Evolutionary conservation across 345 rosid genomes (phyloP), one percentile per base, ranked within the genome.

Genomic region (Ceriops zippeliana): DNA sequence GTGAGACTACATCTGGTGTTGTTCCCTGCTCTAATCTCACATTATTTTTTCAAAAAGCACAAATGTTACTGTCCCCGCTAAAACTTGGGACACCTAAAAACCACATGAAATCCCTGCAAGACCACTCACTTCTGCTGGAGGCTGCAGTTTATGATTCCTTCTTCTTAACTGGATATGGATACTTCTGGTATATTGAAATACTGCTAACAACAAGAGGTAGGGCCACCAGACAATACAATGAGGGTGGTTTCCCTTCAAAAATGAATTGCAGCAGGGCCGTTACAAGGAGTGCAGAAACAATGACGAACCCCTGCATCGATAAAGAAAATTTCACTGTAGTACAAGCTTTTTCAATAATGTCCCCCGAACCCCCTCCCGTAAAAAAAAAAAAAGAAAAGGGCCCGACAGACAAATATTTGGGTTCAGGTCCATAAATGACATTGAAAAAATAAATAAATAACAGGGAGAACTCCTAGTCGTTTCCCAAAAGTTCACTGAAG

Each of bases 211-310:
- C 99, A 0, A 95, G 89, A 17, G 97, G 99, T 61, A 95, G 87
- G 65, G 98, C 91, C 59, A 87, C 73, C 0, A 92, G 81, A 61
- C 93, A 91, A 69, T 84, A 87, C 34, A 74, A 32, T 11, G 99
- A 86, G 5, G 98, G 99, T 0, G 98, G 90, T 69, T 89, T 87
- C 63, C 97, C 99, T 85, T 95, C 97, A 34, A 90, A 88, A 58
- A 89, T 76, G 78, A 95, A 95, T 78, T 90, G 99, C 66, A 95
- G 81, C 71, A 95, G 37, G 22, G 99, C 97, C 0, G 97, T 95
- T 34, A 92, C 98, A 1, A 95, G 88, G 61, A 95, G 92, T 20
- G 99, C 97, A 1, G 93, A 95, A 30, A 95, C 98, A 72, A 89
- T 92, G 75, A 95, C 97, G 74, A 95, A 95, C 17, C 99, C 99